Base-by-base conservation (phyloP, 2,329 filamentous ascomycete genomes). In the Hymenoscyphus fraxineus region DNA sequence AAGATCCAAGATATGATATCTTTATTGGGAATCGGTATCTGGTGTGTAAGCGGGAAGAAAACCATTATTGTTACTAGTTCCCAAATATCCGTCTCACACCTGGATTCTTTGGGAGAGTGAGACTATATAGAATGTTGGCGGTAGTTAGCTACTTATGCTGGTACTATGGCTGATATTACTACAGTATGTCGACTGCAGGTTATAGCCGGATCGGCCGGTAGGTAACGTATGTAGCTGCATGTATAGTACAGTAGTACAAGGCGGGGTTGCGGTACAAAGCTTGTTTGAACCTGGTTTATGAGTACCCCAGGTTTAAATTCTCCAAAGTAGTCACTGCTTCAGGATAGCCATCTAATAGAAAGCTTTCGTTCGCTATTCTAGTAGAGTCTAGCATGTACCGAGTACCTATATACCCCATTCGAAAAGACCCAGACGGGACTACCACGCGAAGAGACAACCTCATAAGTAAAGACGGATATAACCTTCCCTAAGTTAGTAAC, bases 1-100 rank as follows among this genome's bases (percentile, higher is more conserved):
- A 74, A 71, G 16, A 58, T 72, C 71, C 71, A 74, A 12, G 70
- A 71, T 3, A 68, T 13, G 27, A 73, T 59, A 55, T 73, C 72
- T 51, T 71, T 72, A 1, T 65, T 71, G 3, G 68, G 67, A 38
- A 72, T 70, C 1, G 60, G 67, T 22, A 65, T 27, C 9, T 60
- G 31, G 7, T 56, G 58, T 44, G 67, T 64, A 10, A 66, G 64
- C 16, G 63, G 22, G 60, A 68, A 69, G 51, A 64, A 67, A 12
- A 62, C 66, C 67, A 69, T 71, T 15, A 22, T 65, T 10, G 31
- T 13, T 39, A 13, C 31, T 2, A 27, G 27, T 22, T 61, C 51
- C 40, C 38, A 5, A 16, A 19, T 6, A 3, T 7, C n/a, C 32
- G 39, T 3, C 2, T 47, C 15, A 16, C 31, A 51, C 1, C 22